phyloP scores from a whole-genome alignment of 176 grass and related monocot genomes.

The Oryza coarctata region DNA sequence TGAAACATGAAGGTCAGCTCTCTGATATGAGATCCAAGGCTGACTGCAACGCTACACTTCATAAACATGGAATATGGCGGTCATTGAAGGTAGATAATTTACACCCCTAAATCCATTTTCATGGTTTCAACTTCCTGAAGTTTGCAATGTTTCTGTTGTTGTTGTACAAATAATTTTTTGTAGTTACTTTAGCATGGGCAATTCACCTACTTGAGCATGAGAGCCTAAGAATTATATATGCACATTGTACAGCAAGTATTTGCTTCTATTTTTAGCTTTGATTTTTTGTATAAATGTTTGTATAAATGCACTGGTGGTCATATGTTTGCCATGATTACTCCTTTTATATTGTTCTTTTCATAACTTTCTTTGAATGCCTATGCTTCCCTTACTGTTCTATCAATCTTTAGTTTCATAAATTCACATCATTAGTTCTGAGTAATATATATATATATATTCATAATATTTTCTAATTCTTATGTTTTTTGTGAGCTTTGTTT shows the following conservation, averaged over 20 bases:
- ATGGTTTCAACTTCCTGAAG: constrained; percentile 26
- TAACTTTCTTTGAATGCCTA: background rate
- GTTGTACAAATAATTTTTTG: constrained; percentile 7
- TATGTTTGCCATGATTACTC: constrained; percentile 7
- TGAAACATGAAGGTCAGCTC: constrained; percentile 86
- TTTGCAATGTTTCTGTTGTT: constrained; percentile 15
- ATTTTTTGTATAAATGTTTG: constrained; percentile 6
- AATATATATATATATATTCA: background rate
- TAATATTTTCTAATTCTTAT: background rate
- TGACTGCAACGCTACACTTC: constrained; percentile 80
- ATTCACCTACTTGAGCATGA: constrained; percentile 23
- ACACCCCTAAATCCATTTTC: constrained; percentile 26
- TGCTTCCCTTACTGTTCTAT: background rate
- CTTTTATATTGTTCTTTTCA: constrained; percentile 10
- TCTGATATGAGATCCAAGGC: constrained; percentile 64
- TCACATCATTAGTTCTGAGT: background rate
- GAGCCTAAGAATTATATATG: background rate
- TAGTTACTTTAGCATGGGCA: constrained; percentile 1
- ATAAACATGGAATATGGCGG: constrained; percentile 67
- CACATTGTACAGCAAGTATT: constrained; percentile 12
- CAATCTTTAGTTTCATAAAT: background rate
- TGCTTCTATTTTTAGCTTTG: constrained; percentile 15
- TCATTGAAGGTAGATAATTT: constrained; percentile 67
- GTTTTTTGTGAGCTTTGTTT: background rate
- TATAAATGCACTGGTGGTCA: background rate